These are phyloP conservation scores for Pestalotiopsis sp. DNA, from an alignment of 2,329 filamentous ascomycete genomes.

Conservation along the genomic window DNA sequence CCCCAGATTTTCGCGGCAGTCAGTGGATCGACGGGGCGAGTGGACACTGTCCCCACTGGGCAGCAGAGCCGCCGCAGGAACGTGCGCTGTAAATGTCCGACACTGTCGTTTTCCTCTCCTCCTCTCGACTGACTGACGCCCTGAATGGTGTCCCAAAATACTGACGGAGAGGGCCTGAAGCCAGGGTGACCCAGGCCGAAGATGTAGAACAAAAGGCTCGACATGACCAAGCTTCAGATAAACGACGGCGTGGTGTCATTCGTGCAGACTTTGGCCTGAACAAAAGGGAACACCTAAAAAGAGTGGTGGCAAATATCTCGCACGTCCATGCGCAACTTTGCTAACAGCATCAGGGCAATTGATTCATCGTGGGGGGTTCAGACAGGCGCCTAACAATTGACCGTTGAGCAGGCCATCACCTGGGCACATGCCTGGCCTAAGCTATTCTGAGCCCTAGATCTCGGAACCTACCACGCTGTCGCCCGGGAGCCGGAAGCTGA, in stretches of 20 bases:
- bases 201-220: too few relatives aligned
- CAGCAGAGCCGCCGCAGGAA: background rate
- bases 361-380: background rate
- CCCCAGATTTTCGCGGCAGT: constrained; percentile 12
- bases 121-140: too few relatives aligned
- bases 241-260: background rate
- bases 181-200: too few relatives aligned
- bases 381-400: background rate
- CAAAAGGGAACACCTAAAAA: background rate
- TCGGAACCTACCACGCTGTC: background rate
- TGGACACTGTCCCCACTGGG: constrained; percentile 14
- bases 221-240: too few relatives aligned
- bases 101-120: background rate
- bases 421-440: background rate
- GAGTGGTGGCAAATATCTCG: background rate
- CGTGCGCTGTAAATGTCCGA: constrained; percentile 3
- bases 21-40: constrained; percentile 11
- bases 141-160: too few relatives aligned
- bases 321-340: background rate
- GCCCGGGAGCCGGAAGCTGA: background rate
- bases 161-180: too few relatives aligned
- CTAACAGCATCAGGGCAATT: background rate
- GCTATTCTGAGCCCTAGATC: background rate
- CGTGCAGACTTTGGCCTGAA: background rate
- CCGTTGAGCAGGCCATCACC: background rate